Evolutionary conservation across 2,329 filamentous ascomycete species (phyloP).

Genomic region (Chrysoporthe deuterocubensis): DNA sequence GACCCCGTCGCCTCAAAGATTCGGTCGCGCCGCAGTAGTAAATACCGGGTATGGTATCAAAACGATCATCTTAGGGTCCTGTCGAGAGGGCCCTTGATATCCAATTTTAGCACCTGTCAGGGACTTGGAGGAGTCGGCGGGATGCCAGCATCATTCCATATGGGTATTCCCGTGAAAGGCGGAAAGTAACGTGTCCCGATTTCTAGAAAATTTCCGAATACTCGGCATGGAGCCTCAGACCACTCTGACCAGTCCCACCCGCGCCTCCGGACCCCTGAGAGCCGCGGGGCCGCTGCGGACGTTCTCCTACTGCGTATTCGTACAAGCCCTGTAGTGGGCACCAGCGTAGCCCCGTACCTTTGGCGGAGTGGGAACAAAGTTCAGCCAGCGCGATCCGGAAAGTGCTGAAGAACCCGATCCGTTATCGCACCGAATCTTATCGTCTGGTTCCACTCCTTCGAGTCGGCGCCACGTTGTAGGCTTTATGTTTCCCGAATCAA

Average conservation of each 20-base stretch:
- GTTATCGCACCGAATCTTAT: slow-evolving; percentile 15
- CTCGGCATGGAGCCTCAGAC: neutral
- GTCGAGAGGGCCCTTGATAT: too few species aligned
- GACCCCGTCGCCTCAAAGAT: too few species aligned
- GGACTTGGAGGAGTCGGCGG: neutral
- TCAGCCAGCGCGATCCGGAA: slow-evolving; percentile 2
- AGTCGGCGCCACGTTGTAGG: slow-evolving; percentile 13
- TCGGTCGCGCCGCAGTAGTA: too few species aligned
- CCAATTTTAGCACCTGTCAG: neutral
- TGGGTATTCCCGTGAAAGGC: neutral
- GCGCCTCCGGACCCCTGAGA: neutral
- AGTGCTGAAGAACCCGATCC: slow-evolving; percentile 1
- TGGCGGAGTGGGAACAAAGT: neutral
- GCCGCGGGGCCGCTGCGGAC: neutral
- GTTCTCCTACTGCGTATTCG: neutral
- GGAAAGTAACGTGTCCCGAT: neutral
- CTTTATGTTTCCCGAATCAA: slow-evolving; percentile 1
- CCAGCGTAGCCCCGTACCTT: neutral
- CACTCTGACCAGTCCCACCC: neutral
- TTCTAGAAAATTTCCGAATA: neutral
- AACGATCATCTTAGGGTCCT: too few species aligned
- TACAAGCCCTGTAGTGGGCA: neutral
- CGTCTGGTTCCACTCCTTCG: slow-evolving; percentile 8
- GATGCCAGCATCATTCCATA: neutral
- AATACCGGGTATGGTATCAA: too few species aligned